Conservation (phyloP, 176 grass and related monocot species). For the Secale cereale region DNA sequence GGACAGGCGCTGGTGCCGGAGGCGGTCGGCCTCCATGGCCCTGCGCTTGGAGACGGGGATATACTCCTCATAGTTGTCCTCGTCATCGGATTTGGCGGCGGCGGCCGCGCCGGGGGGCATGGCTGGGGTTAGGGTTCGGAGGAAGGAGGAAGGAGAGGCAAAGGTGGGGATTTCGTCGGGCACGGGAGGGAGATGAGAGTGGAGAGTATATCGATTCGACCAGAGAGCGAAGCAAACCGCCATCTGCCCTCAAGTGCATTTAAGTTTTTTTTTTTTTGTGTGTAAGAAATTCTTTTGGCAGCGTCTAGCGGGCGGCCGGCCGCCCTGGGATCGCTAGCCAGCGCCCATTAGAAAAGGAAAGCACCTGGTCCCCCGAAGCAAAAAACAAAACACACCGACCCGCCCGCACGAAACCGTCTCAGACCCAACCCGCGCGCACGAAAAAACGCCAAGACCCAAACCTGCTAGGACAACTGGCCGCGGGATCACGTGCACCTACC, state of each 20-base stretch:
- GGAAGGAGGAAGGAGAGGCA: not conserved
- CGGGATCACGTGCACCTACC: too few relatives aligned
- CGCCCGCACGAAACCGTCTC: too few relatives aligned
- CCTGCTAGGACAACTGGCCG: too few relatives aligned
- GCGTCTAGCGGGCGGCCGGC: too few relatives aligned
- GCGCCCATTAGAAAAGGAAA: too few relatives aligned
- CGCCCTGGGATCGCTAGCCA: too few relatives aligned
- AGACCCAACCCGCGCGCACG: too few relatives aligned
- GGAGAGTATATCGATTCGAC: not conserved
- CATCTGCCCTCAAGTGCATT: not conserved
- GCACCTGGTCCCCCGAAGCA: too few relatives aligned
- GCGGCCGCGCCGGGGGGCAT: not conserved
- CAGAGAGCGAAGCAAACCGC: not conserved
- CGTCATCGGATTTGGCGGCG: constrained; percentile 5
- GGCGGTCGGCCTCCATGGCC: constrained; percentile 54
- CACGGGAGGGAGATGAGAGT: not conserved
- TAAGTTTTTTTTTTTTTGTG: too few relatives aligned
- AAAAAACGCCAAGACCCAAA: too few relatives aligned
- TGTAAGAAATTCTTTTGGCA: too few relatives aligned
- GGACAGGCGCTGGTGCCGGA: constrained; percentile 25
- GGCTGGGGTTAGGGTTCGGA: constrained; percentile 20
- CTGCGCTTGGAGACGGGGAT: constrained; percentile 63
- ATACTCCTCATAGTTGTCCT: constrained; percentile 57
- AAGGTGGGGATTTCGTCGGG: not conserved
- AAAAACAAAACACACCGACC: too few relatives aligned